Percentiles rank a stretch among this genome's conserved stretches.
These are phyloP conservation scores for Podila epicladia DNA, from an alignment of 192 early-diverging fungal genomes.

Conservation along the genomic window DNA sequence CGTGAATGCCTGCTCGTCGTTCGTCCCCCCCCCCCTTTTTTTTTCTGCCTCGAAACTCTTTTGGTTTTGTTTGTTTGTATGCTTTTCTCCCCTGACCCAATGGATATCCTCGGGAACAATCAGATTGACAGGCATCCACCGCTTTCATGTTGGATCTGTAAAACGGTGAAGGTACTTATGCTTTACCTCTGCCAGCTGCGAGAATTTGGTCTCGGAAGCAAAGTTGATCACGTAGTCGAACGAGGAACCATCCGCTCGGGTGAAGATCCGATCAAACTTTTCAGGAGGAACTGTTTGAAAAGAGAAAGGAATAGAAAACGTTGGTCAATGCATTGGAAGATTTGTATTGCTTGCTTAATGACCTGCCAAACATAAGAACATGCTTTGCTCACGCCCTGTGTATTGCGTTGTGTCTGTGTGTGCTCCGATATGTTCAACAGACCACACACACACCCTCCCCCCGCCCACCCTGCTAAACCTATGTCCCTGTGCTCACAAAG, in stretches of 20 bases:
- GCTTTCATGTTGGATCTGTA: background rate
- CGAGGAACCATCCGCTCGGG: slow-evolving; percentile 64
- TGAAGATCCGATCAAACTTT: slow-evolving; percentile 77
- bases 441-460: too few relatives aligned
- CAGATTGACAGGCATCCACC: background rate
- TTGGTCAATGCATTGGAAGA: background rate
- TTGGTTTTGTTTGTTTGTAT: background rate
- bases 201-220: slow-evolving; percentile 92
- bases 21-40: background rate
- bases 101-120: background rate
- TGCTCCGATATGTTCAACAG: too few relatives aligned
- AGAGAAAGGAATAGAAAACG: background rate
- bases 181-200: slow-evolving; percentile 78
- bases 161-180: too few relatives aligned
- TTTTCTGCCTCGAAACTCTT: background rate
- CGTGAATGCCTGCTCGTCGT: background rate
- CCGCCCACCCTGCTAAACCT: too few relatives aligned
- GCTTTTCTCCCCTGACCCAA: background rate
- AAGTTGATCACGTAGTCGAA: slow-evolving; percentile 97
- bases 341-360: too few relatives aligned
- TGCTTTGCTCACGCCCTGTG: too few relatives aligned
- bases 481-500: too few relatives aligned
- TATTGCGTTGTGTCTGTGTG: too few relatives aligned
- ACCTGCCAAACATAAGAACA: too few relatives aligned
- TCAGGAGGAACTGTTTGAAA: slow-evolving; percentile 54